Evolutionary conservation across 23 red algal genomes (phyloP), one percentile per base, ranked within the genome.

Genomic region (Cyanidioschyzon merolae): DNA sequence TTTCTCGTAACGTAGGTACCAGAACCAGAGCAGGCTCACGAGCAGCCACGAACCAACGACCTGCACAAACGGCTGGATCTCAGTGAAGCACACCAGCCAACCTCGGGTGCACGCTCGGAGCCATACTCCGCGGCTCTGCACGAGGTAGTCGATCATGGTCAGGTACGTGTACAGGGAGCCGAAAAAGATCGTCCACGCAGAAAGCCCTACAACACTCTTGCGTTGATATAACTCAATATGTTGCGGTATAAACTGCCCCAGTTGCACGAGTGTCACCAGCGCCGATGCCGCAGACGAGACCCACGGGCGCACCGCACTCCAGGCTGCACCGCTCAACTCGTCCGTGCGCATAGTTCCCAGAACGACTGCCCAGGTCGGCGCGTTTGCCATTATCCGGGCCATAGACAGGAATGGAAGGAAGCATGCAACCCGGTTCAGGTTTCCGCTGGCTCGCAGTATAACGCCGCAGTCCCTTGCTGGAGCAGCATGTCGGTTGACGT

Each of bases 231-330:
- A 83, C 39, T 92, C 89, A 74, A 80, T 57, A 54, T 92, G 89
- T 76, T 92, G 89, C 26, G 89, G 89, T 1, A 92, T 36, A 40
- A 92, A 87, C 68, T 92, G 89, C 2, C 84, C 89, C 50, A 92
- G 83, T 59, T 92, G 89, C 15, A 92, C 41, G 37, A 83, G 38
- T 26, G 79, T 92, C 39, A 92, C 45, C 45, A 21, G 12, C 45
- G 45, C 45, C 7, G 45, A 54, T 54, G 21, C 45, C 45, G 12
- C 45, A 54, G 21, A 21, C 45, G 12, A 54, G 45, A 54, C 21
- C 45, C 45, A 54, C 21, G 21, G 21, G 45, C 21, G 7, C 21
- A 54, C 12, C 7, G 45, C 7, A 21, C 45, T 54, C 45, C 45
- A 21, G 21, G 21, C 12, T 21, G 45, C 21, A 21, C 21, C 45